phyloP scores from a whole-genome alignment of 1,139 yeast species.

The Sugiyamaella neomexicana region DNA sequence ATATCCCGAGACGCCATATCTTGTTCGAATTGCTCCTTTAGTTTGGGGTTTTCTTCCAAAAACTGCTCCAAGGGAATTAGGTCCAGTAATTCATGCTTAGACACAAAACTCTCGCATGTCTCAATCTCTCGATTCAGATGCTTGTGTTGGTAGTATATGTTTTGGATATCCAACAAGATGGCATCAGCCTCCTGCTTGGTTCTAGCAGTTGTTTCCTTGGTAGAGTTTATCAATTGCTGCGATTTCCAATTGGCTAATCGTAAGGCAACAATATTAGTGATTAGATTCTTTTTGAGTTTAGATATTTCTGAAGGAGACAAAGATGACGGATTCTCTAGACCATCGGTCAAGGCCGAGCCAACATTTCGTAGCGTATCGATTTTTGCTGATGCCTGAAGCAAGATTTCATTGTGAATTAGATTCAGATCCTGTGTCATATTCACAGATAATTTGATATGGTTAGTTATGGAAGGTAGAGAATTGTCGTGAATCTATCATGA shows the following conservation, averaged over 20 bases:
- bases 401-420: conserved; percentile 1
- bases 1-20: conserved; percentile 1
- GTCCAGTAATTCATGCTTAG: conserved; percentile 35
- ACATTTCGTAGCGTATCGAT: background rate
- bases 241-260: conserved; percentile 34
- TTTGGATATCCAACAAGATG: conserved; percentile 37
- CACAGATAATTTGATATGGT: background rate
- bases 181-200: conserved; percentile 35
- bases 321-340: background rate
- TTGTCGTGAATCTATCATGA: background rate
- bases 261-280: conserved; percentile 30
- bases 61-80: conserved; percentile 37
- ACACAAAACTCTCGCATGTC: conserved; percentile 33
- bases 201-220: conserved; percentile 30
- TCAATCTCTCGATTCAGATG: conserved; percentile 38
- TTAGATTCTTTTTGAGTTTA: conserved; percentile 26
- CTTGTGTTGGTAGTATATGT: conserved; percentile 39
- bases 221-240: conserved; percentile 28
- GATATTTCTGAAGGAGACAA: background rate
- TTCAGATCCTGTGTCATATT: conserved; percentile 8
- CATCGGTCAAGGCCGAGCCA: background rate
- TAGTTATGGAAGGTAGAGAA: background rate
- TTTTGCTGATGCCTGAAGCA: background rate
- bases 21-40: conserved; percentile 1
- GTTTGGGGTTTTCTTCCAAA: conserved; percentile 31